Evolutionary conservation across 495 filamentous ascomycete genomes (phyloP), one percentile per base, ranked within the genome.

Genomic region (Aspergillus bridgeri): DNA sequence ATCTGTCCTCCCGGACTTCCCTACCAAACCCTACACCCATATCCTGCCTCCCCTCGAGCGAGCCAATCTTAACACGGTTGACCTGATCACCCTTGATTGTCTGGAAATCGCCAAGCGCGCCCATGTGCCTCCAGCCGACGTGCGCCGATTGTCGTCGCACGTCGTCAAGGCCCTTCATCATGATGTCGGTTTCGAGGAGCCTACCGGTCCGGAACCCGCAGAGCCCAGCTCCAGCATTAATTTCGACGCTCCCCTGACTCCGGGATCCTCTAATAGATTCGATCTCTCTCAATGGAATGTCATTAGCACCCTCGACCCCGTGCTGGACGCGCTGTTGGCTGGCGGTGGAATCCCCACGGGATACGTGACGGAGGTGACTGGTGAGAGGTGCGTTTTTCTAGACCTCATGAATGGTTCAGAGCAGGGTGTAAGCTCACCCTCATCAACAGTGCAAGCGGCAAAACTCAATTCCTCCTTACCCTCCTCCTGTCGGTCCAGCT

Each of bases 401-500:
- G 19, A 29, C 24, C 24, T 3, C 23, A 24, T n/a, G n/a, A 38
- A 15, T 23, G 29, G 7, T 13, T 1, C 13, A 21, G 9, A 18
- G 22, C 21, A 18, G 17, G 20, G 18, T 2, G 33, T 24, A n/a
- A 18, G 44, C 57, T 49, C 23, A 48, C n/a, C 24, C 1, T 3
- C 29, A 20, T 17, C 20, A 56, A 1, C 64, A 87, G 91, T 72
- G 94, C 92, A 65, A 88, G 89, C 62, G 94, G 94, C 65, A 98
- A 98, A 79, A 97, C 95, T 17, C 95, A 98, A 71, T 86, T 97
- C 73, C 89, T 97, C 20, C 87, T 97, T 21, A 87, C 85, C 38
- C 83, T 98, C 23, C 85, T 92, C 42, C 83, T 96, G 27, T 81
- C 91, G 15, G 82, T 82, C 11, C 94, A 98, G 67, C 88, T 97